These are phyloP conservation scores for Salvia hispanica DNA, from an alignment of 257 asterid species.

Conservation along the genomic window DNA sequence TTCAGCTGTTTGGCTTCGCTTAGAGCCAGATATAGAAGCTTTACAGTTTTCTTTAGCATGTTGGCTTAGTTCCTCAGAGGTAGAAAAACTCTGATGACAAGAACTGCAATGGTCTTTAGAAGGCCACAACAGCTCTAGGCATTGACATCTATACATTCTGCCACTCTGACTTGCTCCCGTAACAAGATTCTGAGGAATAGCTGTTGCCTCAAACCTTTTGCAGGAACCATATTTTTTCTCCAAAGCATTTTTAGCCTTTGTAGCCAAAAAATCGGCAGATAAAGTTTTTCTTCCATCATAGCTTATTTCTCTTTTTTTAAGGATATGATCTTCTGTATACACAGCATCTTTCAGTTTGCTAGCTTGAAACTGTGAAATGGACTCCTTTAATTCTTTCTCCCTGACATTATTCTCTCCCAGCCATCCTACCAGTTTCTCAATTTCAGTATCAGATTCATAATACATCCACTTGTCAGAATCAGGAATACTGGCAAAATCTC, in stretches of 20 bases:
- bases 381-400: conserved; percentile 79
- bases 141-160: conserved; percentile 65
- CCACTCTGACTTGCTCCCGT: conserved; percentile 39
- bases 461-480: conserved; percentile 68
- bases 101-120: conserved; percentile 67
- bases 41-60: conserved; percentile 65
- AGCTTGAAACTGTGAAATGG: conserved; percentile 59
- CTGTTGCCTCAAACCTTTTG: conserved; percentile 39
- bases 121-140: conserved; percentile 80
- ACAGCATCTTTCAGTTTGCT: conserved; percentile 46
- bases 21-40: conserved; percentile 37
- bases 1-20: conserved; percentile 44
- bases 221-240: conserved; percentile 55
- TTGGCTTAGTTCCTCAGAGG: conserved; percentile 49
- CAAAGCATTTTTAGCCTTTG: conserved; percentile 62
- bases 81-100: conserved; percentile 72
- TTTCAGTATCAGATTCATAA: conserved; percentile 63
- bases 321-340: conserved; percentile 43
- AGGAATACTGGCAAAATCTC: conserved; percentile 49
- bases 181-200: conserved; percentile 35
- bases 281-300: conserved; percentile 30
- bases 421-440: conserved; percentile 73
- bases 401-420: conserved; percentile 62
- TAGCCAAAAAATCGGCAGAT: conserved; percentile 47
- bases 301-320: conserved; percentile 34